Percentiles rank a stretch among this genome's conserved stretches.
These are phyloP conservation scores for Panicum virgatum DNA, from an alignment of 202 grass and related monocot genomes.

Conservation along the genomic window DNA sequence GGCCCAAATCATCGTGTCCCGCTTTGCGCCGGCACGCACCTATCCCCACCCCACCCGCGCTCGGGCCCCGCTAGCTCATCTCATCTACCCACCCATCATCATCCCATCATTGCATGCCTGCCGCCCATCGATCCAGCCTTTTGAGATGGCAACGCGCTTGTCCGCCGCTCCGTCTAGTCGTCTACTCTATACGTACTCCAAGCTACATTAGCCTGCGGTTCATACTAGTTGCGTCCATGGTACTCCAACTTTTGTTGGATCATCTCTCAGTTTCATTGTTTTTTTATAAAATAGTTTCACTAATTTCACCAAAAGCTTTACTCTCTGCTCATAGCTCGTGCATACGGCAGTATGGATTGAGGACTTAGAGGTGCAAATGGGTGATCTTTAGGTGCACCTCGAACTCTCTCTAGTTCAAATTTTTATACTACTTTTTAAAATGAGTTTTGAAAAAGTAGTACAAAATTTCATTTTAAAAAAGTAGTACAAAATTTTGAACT, in stretches of 20 bases:
- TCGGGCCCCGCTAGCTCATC: not conserved
- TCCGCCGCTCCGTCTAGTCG: not conserved
- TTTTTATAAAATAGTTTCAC: not conserved
- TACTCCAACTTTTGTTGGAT: not conserved
- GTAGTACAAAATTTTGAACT: too few species aligned
- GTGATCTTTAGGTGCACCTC: too few species aligned
- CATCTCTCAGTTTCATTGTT: not conserved
- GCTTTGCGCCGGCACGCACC: slow-evolving; percentile 62
- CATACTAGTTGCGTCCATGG: not conserved
- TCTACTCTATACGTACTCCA: not conserved
- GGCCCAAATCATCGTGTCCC: slow-evolving; percentile 74
- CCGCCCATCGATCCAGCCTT: not conserved
- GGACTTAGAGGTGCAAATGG: too few species aligned
- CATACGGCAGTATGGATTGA: too few species aligned
- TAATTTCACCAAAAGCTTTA: not conserved
- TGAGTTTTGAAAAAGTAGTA: too few species aligned
- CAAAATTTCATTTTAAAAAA: too few species aligned
- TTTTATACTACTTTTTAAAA: too few species aligned
- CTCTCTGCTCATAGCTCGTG: not conserved
- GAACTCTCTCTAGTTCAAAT: too few species aligned
- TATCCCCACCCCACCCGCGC: not conserved
- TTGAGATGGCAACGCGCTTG: slow-evolving; percentile 16
- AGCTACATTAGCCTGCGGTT: not conserved
- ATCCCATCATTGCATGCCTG: slow-evolving; percentile 55
- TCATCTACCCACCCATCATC: slow-evolving; percentile 50